Evolutionary conservation across 1,139 yeast species (phyloP), one percentile per base, ranked within the genome.

Genomic region (Candida sojae): DNA sequence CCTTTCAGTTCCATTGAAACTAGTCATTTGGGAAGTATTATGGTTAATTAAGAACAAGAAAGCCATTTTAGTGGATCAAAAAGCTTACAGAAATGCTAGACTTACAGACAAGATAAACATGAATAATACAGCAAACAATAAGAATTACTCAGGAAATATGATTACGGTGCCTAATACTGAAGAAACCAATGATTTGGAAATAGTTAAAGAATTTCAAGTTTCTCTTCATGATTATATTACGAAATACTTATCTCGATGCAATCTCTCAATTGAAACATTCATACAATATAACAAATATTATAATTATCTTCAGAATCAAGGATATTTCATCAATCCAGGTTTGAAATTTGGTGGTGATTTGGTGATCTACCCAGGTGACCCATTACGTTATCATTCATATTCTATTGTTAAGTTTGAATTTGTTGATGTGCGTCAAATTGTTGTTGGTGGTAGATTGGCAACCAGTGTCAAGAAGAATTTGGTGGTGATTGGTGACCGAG

Each of bases 311-410:
- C 82, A 79, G 50, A 54, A 60, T 1, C 58, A 62, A 17, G 82
- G 79, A 0, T 85, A 77, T 61, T 87, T 62, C 57, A 55, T 91
- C 23, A 76, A 91, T 33, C 97, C 98, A 0, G 99, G 98, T 0
- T 71, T 91, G 39, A 77, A 96, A 51, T 93, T 92, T 63, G 99
- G 99, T 1, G 96, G 96, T 3, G 84, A 84, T 50, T 90, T 83
- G 59, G 80, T 93, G 46, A 91, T 93, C 1, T 93, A 93, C 57
- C 98, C 98, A 0, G 98, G 97, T 0, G 99, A 93, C 62, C 39
- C 39, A 36, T 36, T 38, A 23, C 40, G 40, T n/a, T 93, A 83
- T 60, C 99, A 93, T 65, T 88, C 97, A 2, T 97, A 92, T 64
- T 77, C 85, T 52, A 84, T 89, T 6, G 88, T 89, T 1, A 82